Percentiles rank a stretch among this genome's conserved stretches.
Evolutionary conservation across 768 basidiomycete genomes (phyloP).

Genomic region (Pleurotus eryngii): DNA sequence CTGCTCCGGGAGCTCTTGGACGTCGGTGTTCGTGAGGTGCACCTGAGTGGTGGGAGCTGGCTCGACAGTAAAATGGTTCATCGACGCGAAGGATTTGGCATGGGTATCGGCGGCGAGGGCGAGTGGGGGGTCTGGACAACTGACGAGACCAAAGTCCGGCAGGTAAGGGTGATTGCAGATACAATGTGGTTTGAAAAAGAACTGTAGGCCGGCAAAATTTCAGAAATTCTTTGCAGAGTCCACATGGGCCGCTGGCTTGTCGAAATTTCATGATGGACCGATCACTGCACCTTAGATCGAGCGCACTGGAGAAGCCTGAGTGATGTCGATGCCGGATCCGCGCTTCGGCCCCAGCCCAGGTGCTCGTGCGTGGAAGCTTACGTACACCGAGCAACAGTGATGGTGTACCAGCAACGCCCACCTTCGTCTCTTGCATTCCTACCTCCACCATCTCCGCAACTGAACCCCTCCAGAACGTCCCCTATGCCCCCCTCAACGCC

Average conservation of each 20-base stretch:
- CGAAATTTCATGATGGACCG: neutral
- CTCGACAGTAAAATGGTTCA: slow-evolving; percentile 47
- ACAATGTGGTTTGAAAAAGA: slow-evolving; percentile 11
- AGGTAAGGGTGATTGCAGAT: slow-evolving; percentile 50
- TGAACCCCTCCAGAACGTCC: neutral
- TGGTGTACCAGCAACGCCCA: neutral
- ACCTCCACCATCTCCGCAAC: neutral
- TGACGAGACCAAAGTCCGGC: slow-evolving; percentile 44
- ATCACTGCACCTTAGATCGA: too few relatives aligned
- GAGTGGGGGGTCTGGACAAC: slow-evolving; percentile 76
- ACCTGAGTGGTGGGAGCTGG: slow-evolving; percentile 74
- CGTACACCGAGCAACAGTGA: too few relatives aligned
- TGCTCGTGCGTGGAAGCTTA: neutral
- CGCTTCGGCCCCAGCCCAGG: too few relatives aligned
- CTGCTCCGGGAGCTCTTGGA: slow-evolving; percentile 52
- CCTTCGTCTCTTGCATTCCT: neutral
- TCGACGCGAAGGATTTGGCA: slow-evolving; percentile 59
- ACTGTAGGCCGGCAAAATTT: neutral
- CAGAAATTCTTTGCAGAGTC: too few relatives aligned
- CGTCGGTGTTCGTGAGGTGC: slow-evolving; percentile 62
- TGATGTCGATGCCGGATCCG: too few relatives aligned
- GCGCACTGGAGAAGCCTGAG: too few relatives aligned
- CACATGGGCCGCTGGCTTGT: neutral
- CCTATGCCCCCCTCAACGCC: neutral
- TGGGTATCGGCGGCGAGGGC: slow-evolving; percentile 51